A percentile compares a stretch with the other conserved stretches of the same genome.
phyloP scores from a whole-genome alignment of 164 flowering plant genomes.

The Annona cherimola region DNA sequence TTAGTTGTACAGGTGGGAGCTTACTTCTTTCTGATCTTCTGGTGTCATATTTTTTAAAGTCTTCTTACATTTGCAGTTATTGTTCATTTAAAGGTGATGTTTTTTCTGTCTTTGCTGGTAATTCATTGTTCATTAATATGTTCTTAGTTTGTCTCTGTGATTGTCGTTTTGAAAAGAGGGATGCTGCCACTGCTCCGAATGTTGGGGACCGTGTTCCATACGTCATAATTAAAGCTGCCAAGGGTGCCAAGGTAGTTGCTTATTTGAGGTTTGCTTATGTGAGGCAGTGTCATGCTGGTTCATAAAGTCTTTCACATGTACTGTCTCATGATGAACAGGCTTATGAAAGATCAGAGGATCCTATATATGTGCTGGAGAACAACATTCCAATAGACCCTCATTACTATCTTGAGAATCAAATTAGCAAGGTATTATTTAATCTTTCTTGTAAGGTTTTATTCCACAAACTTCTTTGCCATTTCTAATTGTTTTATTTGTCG shows the following conservation, averaged over 20 bases:
- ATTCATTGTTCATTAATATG: background rate
- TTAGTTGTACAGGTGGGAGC: background rate
- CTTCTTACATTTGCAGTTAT: background rate
- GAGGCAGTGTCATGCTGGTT: background rate
- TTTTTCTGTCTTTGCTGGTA: background rate
- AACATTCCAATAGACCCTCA: slow-evolving; percentile 95
- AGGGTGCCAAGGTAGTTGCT: slow-evolving; percentile 90
- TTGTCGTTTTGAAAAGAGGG: slow-evolving; percentile 55
- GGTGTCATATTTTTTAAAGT: background rate
- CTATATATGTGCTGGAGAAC: slow-evolving; percentile 91
- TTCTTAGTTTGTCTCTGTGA: slow-evolving; percentile 1
- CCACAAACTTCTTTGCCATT: background rate
- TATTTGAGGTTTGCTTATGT: slow-evolving; percentile 1
- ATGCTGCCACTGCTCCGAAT: slow-evolving; percentile 99
- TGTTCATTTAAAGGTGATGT: background rate
- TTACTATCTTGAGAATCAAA: slow-evolving; percentile 92
- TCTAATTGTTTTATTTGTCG: slow-evolving; percentile 8
- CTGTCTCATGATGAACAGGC: slow-evolving; percentile 52
- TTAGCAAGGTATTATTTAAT: slow-evolving; percentile 63
- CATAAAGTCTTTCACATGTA: slow-evolving; percentile 2
- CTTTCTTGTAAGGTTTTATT: background rate
- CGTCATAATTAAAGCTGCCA: slow-evolving; percentile 92
- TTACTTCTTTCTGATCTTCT: background rate
- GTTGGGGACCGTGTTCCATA: slow-evolving; percentile 99
- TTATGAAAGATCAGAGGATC: slow-evolving; percentile 96